Percentiles rank a stretch among this genome's conserved stretches.
These are phyloP conservation scores for Kodamaea suecica DNA, from an alignment of 1,139 yeast genomes.

Conservation along the genomic window DNA sequence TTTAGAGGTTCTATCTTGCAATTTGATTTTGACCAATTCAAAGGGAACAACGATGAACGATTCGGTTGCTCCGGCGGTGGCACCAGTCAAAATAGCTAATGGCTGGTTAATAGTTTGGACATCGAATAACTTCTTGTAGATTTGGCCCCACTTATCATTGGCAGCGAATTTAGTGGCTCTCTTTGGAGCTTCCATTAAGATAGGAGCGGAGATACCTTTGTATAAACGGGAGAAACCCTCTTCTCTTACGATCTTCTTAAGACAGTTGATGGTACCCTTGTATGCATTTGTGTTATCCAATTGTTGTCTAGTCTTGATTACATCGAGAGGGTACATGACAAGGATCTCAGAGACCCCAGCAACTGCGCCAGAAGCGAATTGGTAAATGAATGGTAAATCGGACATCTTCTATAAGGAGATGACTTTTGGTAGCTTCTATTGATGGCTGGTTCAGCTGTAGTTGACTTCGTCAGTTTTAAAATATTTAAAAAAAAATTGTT, in stretches of 20 bases:
- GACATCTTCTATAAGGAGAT: too few species aligned
- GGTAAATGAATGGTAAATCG: constrained; percentile 78
- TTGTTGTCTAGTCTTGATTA: constrained; percentile 96
- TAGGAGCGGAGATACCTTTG: constrained; percentile 93
- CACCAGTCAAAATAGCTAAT: constrained; percentile 88
- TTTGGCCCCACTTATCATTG: constrained; percentile 92
- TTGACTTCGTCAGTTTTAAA: too few species aligned
- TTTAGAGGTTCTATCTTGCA: constrained; percentile 82
- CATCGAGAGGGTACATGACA: constrained; percentile 97
- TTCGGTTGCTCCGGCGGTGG: constrained; percentile 97
- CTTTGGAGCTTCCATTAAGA: constrained; percentile 99
- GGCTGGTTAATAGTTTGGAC: constrained; percentile 71
- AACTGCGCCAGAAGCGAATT: constrained; percentile 90
- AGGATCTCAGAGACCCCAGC: constrained; percentile 98
- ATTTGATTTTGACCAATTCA: constrained; percentile 80
- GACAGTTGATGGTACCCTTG: constrained; percentile 79
- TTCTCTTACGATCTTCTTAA: constrained; percentile 73
- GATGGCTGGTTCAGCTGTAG: too few species aligned
- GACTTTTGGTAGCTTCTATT: too few species aligned
- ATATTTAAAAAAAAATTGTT: neutral
- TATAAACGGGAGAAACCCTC: constrained; percentile 86
- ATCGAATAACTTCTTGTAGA: constrained; percentile 74
- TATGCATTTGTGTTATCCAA: constrained; percentile 69
- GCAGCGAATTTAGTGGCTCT: constrained; percentile 98
- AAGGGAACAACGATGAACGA: constrained; percentile 96